These are phyloP conservation scores for Rhexocercosporidium sp. DNA, from an alignment of 2,329 filamentous ascomycete genomes.

Conservation along the genomic window DNA sequence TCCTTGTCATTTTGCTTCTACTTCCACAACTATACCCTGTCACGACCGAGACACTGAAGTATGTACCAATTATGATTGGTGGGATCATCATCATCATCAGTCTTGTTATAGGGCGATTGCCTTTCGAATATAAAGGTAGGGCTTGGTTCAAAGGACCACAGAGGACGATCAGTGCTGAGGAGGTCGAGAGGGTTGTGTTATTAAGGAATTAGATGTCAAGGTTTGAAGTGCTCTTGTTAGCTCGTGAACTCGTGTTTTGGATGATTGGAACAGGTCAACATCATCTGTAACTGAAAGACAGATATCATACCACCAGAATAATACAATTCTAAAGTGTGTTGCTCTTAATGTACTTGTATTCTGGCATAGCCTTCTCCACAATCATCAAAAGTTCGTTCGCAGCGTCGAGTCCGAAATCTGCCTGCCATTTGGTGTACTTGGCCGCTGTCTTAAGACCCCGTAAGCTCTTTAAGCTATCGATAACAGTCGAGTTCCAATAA, in stretches of 20 bases:
- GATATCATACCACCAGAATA: too few relatives aligned
- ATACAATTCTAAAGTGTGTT: neutral
- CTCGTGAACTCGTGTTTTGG: neutral
- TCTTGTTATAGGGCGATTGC: conserved; percentile 45
- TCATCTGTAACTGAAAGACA: too few relatives aligned
- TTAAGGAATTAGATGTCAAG: neutral
- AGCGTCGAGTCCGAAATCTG: too few relatives aligned
- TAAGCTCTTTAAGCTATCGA: too few relatives aligned
- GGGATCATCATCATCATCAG: conserved; percentile 44
- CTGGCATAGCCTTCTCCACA: too few relatives aligned
- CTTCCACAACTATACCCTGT: conserved; percentile 48
- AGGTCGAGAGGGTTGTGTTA: conserved; percentile 22
- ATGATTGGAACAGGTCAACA: too few relatives aligned
- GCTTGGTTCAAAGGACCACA: conserved; percentile 47
- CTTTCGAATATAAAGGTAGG: conserved; percentile 43
- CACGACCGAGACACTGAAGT: conserved; percentile 45
- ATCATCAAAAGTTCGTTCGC: too few relatives aligned
- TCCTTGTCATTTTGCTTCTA: conserved; percentile 45
- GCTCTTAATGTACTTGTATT: too few relatives aligned
- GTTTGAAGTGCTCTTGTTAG: neutral
- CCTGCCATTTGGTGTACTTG: too few relatives aligned
- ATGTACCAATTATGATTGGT: conserved; percentile 47
- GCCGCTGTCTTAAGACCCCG: too few relatives aligned
- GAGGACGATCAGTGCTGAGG: conserved; percentile 43
- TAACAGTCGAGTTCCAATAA: too few relatives aligned